Evolutionary conservation across 768 basidiomycete species (phyloP).

Genomic region (Mycena floridula): DNA sequence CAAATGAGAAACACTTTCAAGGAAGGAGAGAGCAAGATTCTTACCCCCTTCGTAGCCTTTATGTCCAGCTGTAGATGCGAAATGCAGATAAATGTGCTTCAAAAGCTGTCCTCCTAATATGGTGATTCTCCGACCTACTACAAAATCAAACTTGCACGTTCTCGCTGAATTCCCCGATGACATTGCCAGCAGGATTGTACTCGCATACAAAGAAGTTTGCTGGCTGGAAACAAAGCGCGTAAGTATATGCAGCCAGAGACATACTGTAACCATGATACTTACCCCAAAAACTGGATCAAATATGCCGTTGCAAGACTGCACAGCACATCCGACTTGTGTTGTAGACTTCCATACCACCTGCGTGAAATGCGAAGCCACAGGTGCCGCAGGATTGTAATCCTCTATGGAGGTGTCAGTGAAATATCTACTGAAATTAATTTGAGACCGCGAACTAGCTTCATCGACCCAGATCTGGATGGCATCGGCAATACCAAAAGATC

Average conservation of each 20-base stretch:
- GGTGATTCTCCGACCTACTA: no score
- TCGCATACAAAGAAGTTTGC: conserved; percentile 66
- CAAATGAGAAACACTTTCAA: no score
- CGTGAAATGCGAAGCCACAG: conserved; percentile 64
- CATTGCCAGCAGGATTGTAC: conserved; percentile 59
- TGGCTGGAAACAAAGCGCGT: no score
- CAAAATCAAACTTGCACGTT: conserved; percentile 41
- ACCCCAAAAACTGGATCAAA: conserved; percentile 52
- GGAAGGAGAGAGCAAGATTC: no score
- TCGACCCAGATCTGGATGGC: conserved; percentile 62
- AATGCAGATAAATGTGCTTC: no score
- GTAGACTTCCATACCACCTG: conserved; percentile 73
- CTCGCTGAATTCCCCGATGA: conserved; percentile 52
- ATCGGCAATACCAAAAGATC: conserved; percentile 37
- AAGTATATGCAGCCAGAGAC: conserved; percentile 6
- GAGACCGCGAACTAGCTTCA: conserved; percentile 50
- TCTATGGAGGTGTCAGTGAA: conserved; percentile 29
- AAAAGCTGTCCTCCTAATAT: no score
- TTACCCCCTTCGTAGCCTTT: no score
- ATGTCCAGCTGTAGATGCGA: no score
- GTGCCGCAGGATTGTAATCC: conserved; percentile 50
- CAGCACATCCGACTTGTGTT: conserved; percentile 59
- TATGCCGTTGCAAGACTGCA: conserved; percentile 49
- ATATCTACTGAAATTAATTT: background rate
- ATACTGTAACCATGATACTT: conserved; percentile 16